Percentiles rank a stretch among this genome's conserved stretches.
phyloP scores from a whole-genome alignment of 768 basidiomycete species.

The Hericium erinaceus region DNA sequence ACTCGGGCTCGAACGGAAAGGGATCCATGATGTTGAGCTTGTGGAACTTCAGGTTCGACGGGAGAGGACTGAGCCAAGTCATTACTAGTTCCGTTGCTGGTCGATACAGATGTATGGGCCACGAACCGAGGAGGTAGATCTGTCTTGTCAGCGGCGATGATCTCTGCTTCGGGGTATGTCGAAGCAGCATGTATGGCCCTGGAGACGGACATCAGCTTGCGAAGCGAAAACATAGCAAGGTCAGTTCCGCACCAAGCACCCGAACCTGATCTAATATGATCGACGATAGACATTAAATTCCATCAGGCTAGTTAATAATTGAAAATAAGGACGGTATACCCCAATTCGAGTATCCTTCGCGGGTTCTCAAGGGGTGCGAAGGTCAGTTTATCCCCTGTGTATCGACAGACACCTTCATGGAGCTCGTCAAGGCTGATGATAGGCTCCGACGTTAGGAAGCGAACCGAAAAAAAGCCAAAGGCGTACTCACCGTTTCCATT shows the following conservation, averaged over 20 bases:
- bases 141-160: neutral
- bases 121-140: neutral
- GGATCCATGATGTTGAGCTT: conserved; percentile 14
- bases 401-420: neutral
- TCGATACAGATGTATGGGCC: neutral
- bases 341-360: neutral
- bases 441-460: neutral
- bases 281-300: too few species aligned
- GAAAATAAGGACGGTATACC: neutral
- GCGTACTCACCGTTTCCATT: neutral
- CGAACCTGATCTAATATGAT: neutral
- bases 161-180: neutral
- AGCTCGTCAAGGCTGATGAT: neutral
- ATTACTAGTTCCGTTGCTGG: too few species aligned
- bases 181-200: neutral
- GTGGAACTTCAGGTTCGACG: conserved; percentile 14
- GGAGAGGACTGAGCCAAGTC: neutral
- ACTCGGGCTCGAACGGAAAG: conserved; percentile 15
- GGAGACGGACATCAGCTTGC: neutral
- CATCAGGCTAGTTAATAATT: too few species aligned
- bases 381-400: neutral
- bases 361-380: neutral
- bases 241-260: neutral
- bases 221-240: neutral
- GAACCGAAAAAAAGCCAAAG: too few species aligned